A percentile compares a stretch with the other conserved stretches of the same genome.
phyloP scores from a whole-genome alignment of 73 alveolate genomes.

The Paramecium tetraurelia region DNA sequence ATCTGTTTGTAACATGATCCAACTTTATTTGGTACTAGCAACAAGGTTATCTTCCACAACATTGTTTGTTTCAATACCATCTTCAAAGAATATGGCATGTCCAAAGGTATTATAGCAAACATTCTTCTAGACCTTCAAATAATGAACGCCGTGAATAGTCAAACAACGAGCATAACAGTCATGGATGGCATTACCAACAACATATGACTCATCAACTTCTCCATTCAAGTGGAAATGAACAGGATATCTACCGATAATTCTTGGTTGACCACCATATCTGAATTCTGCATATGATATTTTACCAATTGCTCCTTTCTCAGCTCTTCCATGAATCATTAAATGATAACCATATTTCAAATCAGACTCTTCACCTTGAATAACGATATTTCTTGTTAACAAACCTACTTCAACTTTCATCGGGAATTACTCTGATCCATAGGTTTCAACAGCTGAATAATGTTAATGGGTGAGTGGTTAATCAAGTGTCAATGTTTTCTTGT shows the following conservation, averaged over 20 bases:
- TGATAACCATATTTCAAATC: conserved; percentile 76
- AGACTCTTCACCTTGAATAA: conserved; percentile 78
- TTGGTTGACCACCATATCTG: conserved; percentile 81
- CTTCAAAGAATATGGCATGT: conserved; percentile 88
- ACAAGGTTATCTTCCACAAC: conserved; percentile 73
- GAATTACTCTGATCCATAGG: conserved; percentile 54
- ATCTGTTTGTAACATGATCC: conserved; percentile 80
- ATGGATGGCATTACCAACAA: conserved; percentile 78
- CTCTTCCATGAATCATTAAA: conserved; percentile 74
- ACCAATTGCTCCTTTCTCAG: conserved; percentile 67
- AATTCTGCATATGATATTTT: conserved; percentile 78
- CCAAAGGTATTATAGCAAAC: conserved; percentile 82
- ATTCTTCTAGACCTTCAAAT: conserved; percentile 71
- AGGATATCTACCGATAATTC: conserved; percentile 86
- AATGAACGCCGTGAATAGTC: conserved; percentile 83
- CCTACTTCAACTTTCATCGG: conserved; percentile 90
- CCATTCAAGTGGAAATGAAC: conserved; percentile 85
- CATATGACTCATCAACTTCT: conserved; percentile 76
- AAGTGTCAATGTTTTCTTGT: neutral
- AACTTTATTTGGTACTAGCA: conserved; percentile 56
- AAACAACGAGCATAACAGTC: conserved; percentile 80
- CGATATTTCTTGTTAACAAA: conserved; percentile 76
- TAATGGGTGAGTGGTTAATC: conserved; percentile 7
- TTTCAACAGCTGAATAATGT: conserved; percentile 40
- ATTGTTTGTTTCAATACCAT: conserved; percentile 84